Percentiles rank a stretch among this genome's conserved stretches.
Evolutionary conservation across 1,139 yeast genomes (phyloP).

Genomic region (Sugiyamaella neomexicana): DNA sequence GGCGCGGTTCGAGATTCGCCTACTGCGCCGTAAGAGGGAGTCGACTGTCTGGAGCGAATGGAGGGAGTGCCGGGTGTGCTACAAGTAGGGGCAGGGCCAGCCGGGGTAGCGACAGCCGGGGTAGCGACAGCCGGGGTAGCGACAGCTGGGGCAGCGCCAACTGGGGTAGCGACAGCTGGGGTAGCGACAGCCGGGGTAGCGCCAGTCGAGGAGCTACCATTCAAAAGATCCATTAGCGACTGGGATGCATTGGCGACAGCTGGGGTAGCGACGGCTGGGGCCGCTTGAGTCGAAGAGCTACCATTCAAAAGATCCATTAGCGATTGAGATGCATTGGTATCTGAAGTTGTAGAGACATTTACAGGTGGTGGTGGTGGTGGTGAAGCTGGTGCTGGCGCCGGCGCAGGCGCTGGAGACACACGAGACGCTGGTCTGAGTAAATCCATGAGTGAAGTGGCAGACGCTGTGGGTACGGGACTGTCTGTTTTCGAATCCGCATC

Average conservation of each 20-base stretch:
- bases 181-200: too few species aligned
- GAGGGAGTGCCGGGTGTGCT: background rate
- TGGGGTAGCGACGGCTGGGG: background rate
- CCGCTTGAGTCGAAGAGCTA: background rate
- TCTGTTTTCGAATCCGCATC: background rate
- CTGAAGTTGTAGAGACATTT: background rate
- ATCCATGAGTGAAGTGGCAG: constrained; percentile 14
- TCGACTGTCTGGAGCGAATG: constrained; percentile 1
- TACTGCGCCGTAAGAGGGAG: constrained; percentile 17
- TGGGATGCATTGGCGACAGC: too few species aligned
- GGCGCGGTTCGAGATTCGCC: constrained; percentile 10
- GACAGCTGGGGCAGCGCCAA: too few species aligned
- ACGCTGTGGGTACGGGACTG: background rate
- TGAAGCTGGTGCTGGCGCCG: background rate
- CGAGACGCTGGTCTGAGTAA: constrained; percentile 1
- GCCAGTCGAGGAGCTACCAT: too few species aligned
- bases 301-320: constrained; percentile 12
- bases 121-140: too few species aligned
- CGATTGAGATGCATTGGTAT: background rate
- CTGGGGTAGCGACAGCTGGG: too few species aligned
- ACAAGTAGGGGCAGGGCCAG: too few species aligned
- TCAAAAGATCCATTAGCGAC: constrained; percentile 16
- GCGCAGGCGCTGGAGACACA: background rate
- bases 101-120: too few species aligned
- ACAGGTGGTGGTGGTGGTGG: too few species aligned